phyloP scores from a whole-genome alignment of 495 filamentous ascomycete genomes.

The Penicillium robsamsonii region DNA sequence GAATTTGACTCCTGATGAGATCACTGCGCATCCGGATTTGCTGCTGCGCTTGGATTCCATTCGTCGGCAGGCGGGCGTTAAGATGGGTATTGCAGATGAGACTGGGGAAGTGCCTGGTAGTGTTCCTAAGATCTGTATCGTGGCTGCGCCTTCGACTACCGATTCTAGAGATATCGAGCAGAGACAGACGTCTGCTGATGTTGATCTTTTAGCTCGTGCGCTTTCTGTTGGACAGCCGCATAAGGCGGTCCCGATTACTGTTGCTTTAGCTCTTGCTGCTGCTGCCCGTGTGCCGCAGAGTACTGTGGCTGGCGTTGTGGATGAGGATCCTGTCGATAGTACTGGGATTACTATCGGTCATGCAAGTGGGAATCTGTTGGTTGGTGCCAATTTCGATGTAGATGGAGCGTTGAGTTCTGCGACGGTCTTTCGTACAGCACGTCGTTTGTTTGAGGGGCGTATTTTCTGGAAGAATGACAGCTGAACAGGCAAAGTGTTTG shows the following conservation, averaged over 20 bases:
- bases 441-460: constrained; percentile 54
- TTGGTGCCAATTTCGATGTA: constrained; percentile 47
- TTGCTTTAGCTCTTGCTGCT: constrained; percentile 59
- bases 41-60: constrained; percentile 58
- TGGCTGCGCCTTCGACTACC: constrained; percentile 40
- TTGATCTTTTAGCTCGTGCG: constrained; percentile 47
- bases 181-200: constrained; percentile 22
- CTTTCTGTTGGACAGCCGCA: constrained; percentile 59
- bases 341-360: constrained; percentile 55
- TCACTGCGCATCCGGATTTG: constrained; percentile 47
- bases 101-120: constrained; percentile 49
- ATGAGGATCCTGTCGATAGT: constrained; percentile 22
- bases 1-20: constrained; percentile 51
- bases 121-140: constrained; percentile 65
- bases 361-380: constrained; percentile 58
- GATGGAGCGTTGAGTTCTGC: constrained; percentile 44
- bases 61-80: constrained; percentile 54
- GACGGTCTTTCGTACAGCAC: constrained; percentile 55
- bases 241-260: constrained; percentile 60
- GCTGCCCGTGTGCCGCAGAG: constrained; percentile 44
- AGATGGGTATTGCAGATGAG: constrained; percentile 58
- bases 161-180: constrained; percentile 16
- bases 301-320: constrained; percentile 35
- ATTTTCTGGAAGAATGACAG: constrained; percentile 50
- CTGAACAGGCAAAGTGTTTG: neutral